Evolutionary conservation across 768 basidiomycete species (phyloP), one percentile per base, ranked within the genome.

Genomic region (Phaeotremella skinneri): DNA sequence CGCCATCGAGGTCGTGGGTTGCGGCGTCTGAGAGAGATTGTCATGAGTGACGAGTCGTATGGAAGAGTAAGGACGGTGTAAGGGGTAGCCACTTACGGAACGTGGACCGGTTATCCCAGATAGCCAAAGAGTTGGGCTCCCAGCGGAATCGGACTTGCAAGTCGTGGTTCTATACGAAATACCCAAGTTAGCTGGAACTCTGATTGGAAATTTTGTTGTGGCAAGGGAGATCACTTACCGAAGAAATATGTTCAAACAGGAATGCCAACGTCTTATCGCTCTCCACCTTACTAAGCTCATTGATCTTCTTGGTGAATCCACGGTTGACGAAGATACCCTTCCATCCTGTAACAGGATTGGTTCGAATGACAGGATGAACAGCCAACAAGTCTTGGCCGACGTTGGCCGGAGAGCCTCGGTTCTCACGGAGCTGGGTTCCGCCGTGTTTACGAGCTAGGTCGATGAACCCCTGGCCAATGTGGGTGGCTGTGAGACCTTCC

Each of bases 291-390:
- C 79, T 78, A 23, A 85, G 77, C 67, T 83, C 83, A 23, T 82
- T 74, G 59, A 85, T 84, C 13, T 81, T 79, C 52, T 75, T 81
- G 2, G 84, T 85, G 77, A 85, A 85, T 4, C 82, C 78, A 66
- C 74, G 78, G 76, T 85, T 85, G 49, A 85, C 82, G 59, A 81
- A 85, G 11, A 85, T 66, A 0, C 80, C 73, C 66, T 83, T 84
- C 79, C 80, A 85, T 3, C 84, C 84, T 0, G 84, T 85, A 4
- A 86, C 81, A 20, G 84, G 84, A 62, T 84, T 80, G 4, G 83
- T 83, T 29, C 83, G 74, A 52, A 85, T 80, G 55, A 85, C 81
- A 6, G 77, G 77, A 51, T 86, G 85, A 4, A 82, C 73, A 2
- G 84, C 81, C 7, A 73, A 77, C 31, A 87, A 74, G 37, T 80